phyloP scores from a whole-genome alignment of 768 basidiomycete species.

The Gautieria morchelliformis region DNA sequence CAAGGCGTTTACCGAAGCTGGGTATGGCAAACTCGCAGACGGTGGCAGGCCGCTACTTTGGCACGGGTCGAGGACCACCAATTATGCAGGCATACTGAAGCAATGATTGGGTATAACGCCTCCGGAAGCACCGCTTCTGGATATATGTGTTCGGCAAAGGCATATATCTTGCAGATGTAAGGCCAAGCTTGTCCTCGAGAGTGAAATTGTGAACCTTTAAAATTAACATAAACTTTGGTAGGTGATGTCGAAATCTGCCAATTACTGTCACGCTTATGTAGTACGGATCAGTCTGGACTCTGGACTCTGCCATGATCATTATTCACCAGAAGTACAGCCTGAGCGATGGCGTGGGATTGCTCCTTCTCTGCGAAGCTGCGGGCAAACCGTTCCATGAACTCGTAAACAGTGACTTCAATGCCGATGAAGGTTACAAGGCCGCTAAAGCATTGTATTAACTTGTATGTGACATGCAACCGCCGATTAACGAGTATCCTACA shows the following conservation, averaged over 20 bases:
- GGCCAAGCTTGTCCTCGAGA: slow-evolving; percentile 13
- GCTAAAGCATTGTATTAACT: slow-evolving; percentile 27
- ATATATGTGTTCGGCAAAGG: slow-evolving; percentile 64
- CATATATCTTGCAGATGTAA: slow-evolving; percentile 54
- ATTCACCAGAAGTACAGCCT: slow-evolving; percentile 24
- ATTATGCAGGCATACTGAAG: slow-evolving; percentile 54
- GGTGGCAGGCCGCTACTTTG: slow-evolving; percentile 50
- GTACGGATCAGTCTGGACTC: slow-evolving; percentile 27
- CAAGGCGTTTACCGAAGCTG: slow-evolving; percentile 34
- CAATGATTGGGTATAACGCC: slow-evolving; percentile 58
- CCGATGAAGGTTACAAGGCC: slow-evolving; percentile 37
- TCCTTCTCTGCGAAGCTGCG: slow-evolving; percentile 53
- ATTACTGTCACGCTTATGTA: slow-evolving; percentile 44
- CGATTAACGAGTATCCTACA: background rate
- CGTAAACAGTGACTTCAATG: slow-evolving; percentile 36
- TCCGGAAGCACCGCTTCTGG: slow-evolving; percentile 48
- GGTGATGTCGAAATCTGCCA: slow-evolving; percentile 63
- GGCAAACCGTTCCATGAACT: slow-evolving; percentile 47
- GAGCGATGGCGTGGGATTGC: slow-evolving; percentile 42
- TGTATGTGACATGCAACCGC: background rate
- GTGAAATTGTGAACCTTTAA: background rate
- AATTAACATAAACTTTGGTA: slow-evolving; percentile 13
- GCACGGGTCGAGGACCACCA: slow-evolving; percentile 56
- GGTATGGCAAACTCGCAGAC: slow-evolving; percentile 31
- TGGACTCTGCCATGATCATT: background rate